Percentiles rank a stretch among this genome's conserved stretches.
Conservation (phyloP, 2,329 filamentous ascomycete genomes). For the Verticillium nubilum region DNA sequence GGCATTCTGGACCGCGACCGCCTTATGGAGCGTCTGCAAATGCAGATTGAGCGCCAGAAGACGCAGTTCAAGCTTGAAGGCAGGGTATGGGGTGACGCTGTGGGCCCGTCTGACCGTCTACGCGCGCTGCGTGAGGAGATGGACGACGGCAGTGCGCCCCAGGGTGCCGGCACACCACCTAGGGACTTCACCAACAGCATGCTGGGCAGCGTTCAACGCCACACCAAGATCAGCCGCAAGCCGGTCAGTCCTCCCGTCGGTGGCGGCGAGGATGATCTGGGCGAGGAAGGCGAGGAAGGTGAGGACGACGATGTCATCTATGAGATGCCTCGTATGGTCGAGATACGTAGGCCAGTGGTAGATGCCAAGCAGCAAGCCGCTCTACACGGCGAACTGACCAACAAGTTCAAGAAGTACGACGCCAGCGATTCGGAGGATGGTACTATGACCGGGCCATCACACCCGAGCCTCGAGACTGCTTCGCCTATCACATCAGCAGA, state of each 20-base stretch:
- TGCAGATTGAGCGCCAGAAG: constrained; percentile 93
- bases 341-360: constrained; percentile 66
- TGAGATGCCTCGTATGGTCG: constrained; percentile 74
- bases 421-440: constrained; percentile 68
- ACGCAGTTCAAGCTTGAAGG: constrained; percentile 97
- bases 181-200: constrained; percentile 66
- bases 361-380: constrained; percentile 62
- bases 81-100: constrained; percentile 76
- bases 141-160: constrained; percentile 58
- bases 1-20: constrained; percentile 90
- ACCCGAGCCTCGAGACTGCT: constrained; percentile 68
- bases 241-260: constrained; percentile 35
- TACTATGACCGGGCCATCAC: constrained; percentile 67
- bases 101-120: constrained; percentile 84
- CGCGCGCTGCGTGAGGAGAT: constrained; percentile 91
- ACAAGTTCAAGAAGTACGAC: constrained; percentile 68
- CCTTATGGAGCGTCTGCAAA: constrained; percentile 90
- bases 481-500: constrained; percentile 64
- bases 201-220: constrained; percentile 65
- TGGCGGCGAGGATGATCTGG: constrained; percentile 34
- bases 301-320: constrained; percentile 57
- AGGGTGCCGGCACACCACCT: constrained; percentile 45
- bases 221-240: constrained; percentile 50
- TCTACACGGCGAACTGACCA: constrained; percentile 64
- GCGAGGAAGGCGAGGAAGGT: constrained; percentile 46